Evolutionary conservation across 176 grass and related monocot genomes (phyloP).

Genomic region (Tillandsia fasciculata): DNA sequence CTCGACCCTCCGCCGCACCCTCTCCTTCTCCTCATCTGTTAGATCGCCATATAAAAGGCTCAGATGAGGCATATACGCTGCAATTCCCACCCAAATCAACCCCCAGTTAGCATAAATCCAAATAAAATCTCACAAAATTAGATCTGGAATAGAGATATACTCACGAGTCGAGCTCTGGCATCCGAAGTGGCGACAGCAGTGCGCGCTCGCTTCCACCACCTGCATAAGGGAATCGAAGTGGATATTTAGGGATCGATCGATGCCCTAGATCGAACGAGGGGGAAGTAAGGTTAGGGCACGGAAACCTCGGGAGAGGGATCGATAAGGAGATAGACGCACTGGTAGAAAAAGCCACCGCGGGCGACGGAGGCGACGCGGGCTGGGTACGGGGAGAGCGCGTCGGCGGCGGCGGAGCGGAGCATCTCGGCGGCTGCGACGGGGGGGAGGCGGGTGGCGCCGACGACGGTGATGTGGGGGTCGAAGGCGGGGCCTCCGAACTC

Average conservation of each 20-base stretch:
- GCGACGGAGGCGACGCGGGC: constrained; percentile 46
- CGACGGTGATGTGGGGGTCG: constrained; percentile 83
- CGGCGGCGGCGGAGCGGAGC: constrained; percentile 39
- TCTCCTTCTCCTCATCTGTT: constrained; percentile 70
- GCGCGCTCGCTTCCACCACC: constrained; percentile 59
- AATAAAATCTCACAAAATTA: not conserved
- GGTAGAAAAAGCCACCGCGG: constrained; percentile 65
- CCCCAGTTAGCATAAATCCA: not conserved
- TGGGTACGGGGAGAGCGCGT: constrained; percentile 34
- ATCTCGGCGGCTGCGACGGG: constrained; percentile 36
- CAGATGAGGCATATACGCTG: constrained; percentile 82
- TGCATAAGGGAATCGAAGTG: constrained; percentile 12
- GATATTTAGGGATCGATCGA: not conserved
- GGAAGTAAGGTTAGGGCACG: not conserved
- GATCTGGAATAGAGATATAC: constrained; percentile 14
- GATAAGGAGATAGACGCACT: constrained; percentile 87
- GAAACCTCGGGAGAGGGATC: constrained; percentile 61
- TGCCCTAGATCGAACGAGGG: not conserved
- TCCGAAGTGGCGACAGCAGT: constrained; percentile 52
- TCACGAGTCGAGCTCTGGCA: constrained; percentile 54
- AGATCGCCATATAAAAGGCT: constrained; percentile 77
- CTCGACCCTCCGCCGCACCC: constrained; percentile 59
- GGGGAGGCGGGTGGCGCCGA: constrained; percentile 49
- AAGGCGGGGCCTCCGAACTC: constrained; percentile 62
- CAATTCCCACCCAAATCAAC: not conserved